phyloP scores from a whole-genome alignment of 352 stramenopile species.

The Phytophthora litchii region DNA sequence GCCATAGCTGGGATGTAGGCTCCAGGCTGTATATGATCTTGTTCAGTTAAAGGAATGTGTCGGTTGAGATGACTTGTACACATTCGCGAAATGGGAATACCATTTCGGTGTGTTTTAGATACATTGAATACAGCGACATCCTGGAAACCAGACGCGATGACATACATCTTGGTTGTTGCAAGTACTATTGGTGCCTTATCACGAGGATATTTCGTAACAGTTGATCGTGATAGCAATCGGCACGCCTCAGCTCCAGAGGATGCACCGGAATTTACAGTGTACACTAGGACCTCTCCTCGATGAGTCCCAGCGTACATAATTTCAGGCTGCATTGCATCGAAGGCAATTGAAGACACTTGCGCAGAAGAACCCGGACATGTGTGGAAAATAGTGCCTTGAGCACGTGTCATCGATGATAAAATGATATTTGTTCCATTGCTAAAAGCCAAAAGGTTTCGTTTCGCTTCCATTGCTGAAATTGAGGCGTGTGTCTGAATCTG shows the following conservation, averaged over 20 bases:
- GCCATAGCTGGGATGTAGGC: conserved; percentile 6
- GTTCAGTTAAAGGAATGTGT: not conserved
- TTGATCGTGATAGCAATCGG: conserved; percentile 21
- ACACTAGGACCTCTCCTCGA: conserved; percentile 53
- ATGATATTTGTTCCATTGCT: conserved; percentile 36
- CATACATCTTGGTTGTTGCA: conserved; percentile 21
- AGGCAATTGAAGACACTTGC: conserved; percentile 43
- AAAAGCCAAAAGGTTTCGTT: conserved; percentile 51
- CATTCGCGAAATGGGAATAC: conserved; percentile 11
- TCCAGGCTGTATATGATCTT: not conserved
- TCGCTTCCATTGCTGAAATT: conserved; percentile 36
- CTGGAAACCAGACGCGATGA: conserved; percentile 21
- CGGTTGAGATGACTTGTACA: conserved; percentile 5
- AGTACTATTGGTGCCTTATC: conserved; percentile 7
- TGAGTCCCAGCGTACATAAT: conserved; percentile 57
- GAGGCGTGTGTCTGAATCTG: conserved; percentile 32
- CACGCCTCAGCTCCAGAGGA: conserved; percentile 10
- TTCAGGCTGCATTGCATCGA: conserved; percentile 43
- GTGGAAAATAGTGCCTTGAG: conserved; percentile 34
- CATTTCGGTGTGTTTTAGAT: conserved; percentile 15
- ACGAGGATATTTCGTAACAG: conserved; percentile 1
- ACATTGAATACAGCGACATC: conserved; percentile 32
- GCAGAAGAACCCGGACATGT: conserved; percentile 48
- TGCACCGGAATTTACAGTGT: conserved; percentile 18
- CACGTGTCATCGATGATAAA: conserved; percentile 38